These are phyloP conservation scores for Apiosordaria backusii DNA, from an alignment of 495 filamentous ascomycete genomes.

Conservation along the genomic window DNA sequence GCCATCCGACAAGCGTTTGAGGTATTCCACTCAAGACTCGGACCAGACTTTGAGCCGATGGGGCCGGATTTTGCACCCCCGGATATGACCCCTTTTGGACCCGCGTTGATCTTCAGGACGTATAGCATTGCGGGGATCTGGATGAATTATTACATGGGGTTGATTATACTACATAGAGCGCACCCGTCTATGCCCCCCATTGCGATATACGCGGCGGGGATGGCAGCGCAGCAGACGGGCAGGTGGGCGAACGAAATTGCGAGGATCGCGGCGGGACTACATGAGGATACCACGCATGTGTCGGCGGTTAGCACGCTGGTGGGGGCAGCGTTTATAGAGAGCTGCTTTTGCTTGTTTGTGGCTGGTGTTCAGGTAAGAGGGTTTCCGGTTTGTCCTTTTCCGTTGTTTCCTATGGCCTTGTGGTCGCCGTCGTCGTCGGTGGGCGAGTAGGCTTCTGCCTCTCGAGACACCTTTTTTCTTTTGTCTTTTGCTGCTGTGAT, in stretches of 20 bases:
- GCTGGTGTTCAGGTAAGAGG: slow-evolving; percentile 63
- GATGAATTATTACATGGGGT: slow-evolving; percentile 76
- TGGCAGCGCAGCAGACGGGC: slow-evolving; percentile 66
- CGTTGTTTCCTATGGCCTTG: not conserved
- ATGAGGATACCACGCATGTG: slow-evolving; percentile 57
- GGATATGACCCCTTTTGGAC: slow-evolving; percentile 66
- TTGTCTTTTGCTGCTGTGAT: not conserved
- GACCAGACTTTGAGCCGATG: slow-evolving; percentile 74
- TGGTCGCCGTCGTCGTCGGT: not conserved
- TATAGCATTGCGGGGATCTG: slow-evolving; percentile 82
- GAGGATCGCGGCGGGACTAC: slow-evolving; percentile 74
- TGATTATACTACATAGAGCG: slow-evolving; percentile 71
- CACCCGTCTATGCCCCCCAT: slow-evolving; percentile 89
- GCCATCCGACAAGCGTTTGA: slow-evolving; percentile 68
- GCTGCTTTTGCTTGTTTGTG: slow-evolving; percentile 76
- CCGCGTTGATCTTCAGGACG: slow-evolving; percentile 76
- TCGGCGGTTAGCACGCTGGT: slow-evolving; percentile 70
- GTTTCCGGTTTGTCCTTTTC: slow-evolving; percentile 2
- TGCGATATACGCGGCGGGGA: slow-evolving; percentile 77
- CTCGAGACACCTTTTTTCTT: not conserved
- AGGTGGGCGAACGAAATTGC: slow-evolving; percentile 71
- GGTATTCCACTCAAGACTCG: slow-evolving; percentile 60
- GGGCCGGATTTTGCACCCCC: slow-evolving; percentile 65
- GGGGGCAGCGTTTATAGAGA: slow-evolving; percentile 76
- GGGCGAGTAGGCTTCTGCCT: too few relatives aligned